Base-by-base conservation (phyloP, 2,329 filamentous ascomycete species). In the Onygena corvina region DNA sequence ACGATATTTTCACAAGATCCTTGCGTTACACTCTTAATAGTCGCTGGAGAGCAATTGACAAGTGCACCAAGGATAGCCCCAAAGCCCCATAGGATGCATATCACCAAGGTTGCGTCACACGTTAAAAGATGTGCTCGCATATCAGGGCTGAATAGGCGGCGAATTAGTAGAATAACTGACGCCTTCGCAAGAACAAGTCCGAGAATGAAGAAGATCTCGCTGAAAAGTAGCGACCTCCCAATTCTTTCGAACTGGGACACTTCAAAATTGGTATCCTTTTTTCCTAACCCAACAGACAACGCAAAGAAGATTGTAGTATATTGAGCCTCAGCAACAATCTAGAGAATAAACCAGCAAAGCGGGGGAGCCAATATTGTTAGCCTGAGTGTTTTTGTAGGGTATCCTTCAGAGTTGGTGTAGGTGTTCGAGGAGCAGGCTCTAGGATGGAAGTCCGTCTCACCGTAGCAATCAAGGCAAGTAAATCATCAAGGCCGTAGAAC, bases 61-160 rank as follows among this genome's bases (percentile, higher is more conserved):
- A 42, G 27, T 25, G 36, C 36, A 4, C 36, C 36, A 1, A 42
- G 21, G 3, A 42, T 25, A 3, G 36, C 25, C 5, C 36, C 36
- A 27, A 29, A 11, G 21, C 36, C 36, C 36, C 36, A 42, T 23
- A 42, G 36, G 25, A 42, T 16, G 21, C 36, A 25, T 16, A 40
- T n/a, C 6, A 25, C 20, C 12, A 42, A 14, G 11, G 21, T 25
- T 8, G 23, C 21, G 27, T 42, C 21, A 14, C 36, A 42, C 12
- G 36, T 11, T n/a, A 42, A n/a, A 25, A 42, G 25, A 42, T 42
- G 36, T 8, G 21, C 1, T n/a, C 36, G 21, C 36, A 42, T 42
- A 42, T 42, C 36, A n/a, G 36, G 36, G 21, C 36, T 42, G 36
- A 42, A 42, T 8, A 42, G 21, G 21, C 36, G 36, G 21, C 36